Conservation (phyloP, 352 stramenopile species). For the Phytophthora sojae region DNA sequence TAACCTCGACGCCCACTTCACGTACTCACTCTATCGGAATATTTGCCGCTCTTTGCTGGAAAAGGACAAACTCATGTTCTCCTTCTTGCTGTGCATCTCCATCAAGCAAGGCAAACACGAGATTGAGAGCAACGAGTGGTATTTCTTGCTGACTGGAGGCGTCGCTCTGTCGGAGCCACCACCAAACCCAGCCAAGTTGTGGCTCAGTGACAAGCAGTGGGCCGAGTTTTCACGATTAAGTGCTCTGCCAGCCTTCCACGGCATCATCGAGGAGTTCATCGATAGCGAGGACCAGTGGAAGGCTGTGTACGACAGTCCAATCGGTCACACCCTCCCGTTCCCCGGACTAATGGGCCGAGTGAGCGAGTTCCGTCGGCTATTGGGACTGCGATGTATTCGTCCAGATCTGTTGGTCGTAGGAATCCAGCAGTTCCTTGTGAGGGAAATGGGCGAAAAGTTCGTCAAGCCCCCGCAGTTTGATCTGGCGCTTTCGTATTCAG, state of each 20-base stretch:
- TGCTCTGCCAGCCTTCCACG: conserved; percentile 76
- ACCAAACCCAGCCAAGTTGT: conserved; percentile 90
- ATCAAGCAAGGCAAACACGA: conserved; percentile 86
- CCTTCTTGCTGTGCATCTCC: conserved; percentile 89
- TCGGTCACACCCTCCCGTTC: conserved; percentile 84
- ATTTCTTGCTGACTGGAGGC: conserved; percentile 95
- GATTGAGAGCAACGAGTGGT: conserved; percentile 90
- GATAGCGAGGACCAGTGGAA: conserved; percentile 86
- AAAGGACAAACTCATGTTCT: conserved; percentile 96
- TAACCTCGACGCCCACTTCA: conserved; percentile 92
- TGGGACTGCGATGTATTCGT: conserved; percentile 84
- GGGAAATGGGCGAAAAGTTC: conserved; percentile 92
- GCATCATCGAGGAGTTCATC: conserved; percentile 87
- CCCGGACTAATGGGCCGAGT: conserved; percentile 68
- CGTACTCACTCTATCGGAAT: conserved; percentile 93
- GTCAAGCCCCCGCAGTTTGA: conserved; percentile 93
- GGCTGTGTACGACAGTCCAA: conserved; percentile 86
- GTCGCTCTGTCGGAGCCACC: conserved; percentile 90
- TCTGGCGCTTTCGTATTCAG: conserved; percentile 86
- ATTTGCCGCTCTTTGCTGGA: conserved; percentile 93
- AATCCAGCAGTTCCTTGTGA: conserved; percentile 91
- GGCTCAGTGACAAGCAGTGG: conserved; percentile 94
- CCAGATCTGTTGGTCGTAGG: conserved; percentile 89
- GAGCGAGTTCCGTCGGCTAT: conserved; percentile 75
- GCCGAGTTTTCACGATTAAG: conserved; percentile 92